Percentiles rank a stretch among this genome's conserved stretches.
These are phyloP conservation scores for Botrytis byssoidea DNA, from an alignment of 2,329 filamentous ascomycete species.

Conservation along the genomic window DNA sequence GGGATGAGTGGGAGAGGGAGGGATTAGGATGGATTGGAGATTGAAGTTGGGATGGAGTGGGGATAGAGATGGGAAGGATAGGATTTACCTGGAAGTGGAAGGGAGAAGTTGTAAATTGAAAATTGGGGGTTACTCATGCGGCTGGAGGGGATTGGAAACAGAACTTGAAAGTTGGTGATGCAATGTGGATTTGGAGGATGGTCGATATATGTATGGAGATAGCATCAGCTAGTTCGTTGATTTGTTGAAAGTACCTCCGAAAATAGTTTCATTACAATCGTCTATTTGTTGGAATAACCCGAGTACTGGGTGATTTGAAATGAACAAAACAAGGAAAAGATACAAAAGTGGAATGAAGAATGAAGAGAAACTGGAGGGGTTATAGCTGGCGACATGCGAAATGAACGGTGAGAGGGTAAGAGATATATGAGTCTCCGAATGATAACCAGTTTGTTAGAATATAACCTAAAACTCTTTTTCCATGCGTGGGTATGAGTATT, in stretches of 20 bases:
- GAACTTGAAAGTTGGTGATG: neutral
- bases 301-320: neutral
- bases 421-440: neutral
- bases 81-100: neutral
- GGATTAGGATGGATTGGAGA: neutral
- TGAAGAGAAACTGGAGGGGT: neutral
- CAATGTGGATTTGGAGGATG: neutral
- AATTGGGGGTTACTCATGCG: neutral
- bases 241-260: neutral
- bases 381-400: neutral
- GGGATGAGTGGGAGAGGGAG: neutral
- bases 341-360: neutral
- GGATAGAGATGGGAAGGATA: neutral
- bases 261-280: neutral
- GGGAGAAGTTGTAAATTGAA: neutral
- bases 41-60: neutral
- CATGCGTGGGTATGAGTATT: neutral
- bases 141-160: neutral
- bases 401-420: neutral
- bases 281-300: neutral
- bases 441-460: neutral
- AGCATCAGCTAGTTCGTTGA: neutral
- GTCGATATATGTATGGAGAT: neutral
- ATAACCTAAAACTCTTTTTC: neutral
- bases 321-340: neutral